phyloP scores from a whole-genome alignment of 31 red algal genomes.

The Odonthalia washingtoniensis region DNA sequence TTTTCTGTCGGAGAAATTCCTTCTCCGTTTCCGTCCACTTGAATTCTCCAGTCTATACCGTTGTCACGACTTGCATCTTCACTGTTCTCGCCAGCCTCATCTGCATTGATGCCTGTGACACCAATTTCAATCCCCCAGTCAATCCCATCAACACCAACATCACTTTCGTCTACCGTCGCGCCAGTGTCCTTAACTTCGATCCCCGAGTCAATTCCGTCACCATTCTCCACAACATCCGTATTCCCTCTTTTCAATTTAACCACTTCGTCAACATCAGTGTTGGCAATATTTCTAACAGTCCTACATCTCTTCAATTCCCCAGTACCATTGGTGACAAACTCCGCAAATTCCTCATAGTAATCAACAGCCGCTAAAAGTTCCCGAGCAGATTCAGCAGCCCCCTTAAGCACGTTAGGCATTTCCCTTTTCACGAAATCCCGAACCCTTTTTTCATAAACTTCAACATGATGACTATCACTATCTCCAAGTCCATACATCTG shows the following conservation, averaged over 20 bases:
- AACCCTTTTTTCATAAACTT: constrained; percentile 18
- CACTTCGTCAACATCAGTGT: not conserved
- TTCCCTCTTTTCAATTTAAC: not conserved
- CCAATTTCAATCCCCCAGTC: constrained; percentile 74
- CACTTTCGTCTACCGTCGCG: not conserved
- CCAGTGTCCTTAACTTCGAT: not conserved
- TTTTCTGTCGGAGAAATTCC: not conserved
- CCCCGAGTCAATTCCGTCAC: not conserved
- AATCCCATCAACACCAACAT: constrained; percentile 10
- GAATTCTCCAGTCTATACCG: not conserved
- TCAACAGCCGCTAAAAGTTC: not conserved
- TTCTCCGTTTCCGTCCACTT: not conserved
- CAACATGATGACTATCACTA: not conserved
- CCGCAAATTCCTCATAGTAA: constrained; percentile 37
- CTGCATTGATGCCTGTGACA: constrained; percentile 14
- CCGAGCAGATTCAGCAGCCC: not conserved
- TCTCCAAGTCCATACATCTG: not conserved
- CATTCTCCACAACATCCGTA: not conserved
- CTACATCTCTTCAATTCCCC: too few species aligned
- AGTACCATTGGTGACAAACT: not conserved
- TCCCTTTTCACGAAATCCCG: not conserved
- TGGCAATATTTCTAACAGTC: not conserved
- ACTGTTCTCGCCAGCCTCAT: not conserved
- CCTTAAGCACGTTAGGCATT: constrained; percentile 23
- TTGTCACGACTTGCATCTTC: not conserved